Base-by-base conservation (phyloP, 139 green algal genomes). In the Eudorina sp. region DNA sequence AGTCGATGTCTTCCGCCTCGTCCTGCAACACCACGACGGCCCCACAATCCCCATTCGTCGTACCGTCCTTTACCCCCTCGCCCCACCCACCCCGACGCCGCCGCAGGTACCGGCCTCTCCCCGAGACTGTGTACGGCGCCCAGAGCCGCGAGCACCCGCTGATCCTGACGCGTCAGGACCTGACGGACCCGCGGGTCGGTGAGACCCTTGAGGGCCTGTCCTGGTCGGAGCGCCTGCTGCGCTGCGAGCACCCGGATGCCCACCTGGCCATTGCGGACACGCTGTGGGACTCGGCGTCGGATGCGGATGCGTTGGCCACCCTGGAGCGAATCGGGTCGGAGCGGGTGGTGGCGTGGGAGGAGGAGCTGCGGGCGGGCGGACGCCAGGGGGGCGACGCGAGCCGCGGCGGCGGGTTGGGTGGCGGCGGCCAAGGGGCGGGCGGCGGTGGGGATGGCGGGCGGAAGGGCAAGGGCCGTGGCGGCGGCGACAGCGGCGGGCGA, bases 201-300 rank as follows among this genome's bases (percentile, higher is more conserved):
- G 95, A 97, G 77, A 87, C 36, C 23, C 34, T 93, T 3, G 94
- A 96, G 5, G 78, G 21, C n/a, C 82, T 98, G 85, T 60, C 89
- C 16, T 70, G 85, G 21, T 58, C 97, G 77, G 96, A 98, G 89
- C 91, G 96, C 1, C 83, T 98, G 55, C 90, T 98, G 79, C 91
- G 96, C 23, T 98, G 95, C 90, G 85, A 93, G 43, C 90, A 88
- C 55, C 90, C 94, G 18, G 74, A 86, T 0, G 93, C 94, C 16
- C 95, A 97, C 85, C 84, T 62, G 1, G 84, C 86, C 14, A 96
- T 98, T 0, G 92, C 95, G 14, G 89, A 89, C 36, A 86, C 90
- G 13, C 89, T 98, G 19, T 98, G 95, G 95, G 92, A 97, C 16
- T 89, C 84, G 4, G 60, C 0, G 23, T 92, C 74, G 29, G 95